Evolutionary conservation across 2,329 filamentous ascomycete genomes (phyloP).

Genomic region (Thelonectria rubi): DNA sequence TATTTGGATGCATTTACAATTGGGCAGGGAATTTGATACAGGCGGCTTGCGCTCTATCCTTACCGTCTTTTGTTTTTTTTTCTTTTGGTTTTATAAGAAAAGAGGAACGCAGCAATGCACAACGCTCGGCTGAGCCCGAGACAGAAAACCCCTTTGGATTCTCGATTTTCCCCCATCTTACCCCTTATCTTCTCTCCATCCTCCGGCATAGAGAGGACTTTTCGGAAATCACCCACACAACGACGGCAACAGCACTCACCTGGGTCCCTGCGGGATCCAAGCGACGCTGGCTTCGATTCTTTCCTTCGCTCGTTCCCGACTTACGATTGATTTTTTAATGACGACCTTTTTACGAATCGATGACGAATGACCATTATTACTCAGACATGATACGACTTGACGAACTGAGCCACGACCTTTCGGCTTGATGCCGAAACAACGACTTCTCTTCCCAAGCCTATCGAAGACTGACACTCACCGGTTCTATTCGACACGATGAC

Average conservation of each 20-base stretch:
- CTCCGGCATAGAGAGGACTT: constrained; percentile 43
- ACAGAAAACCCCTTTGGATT: constrained; percentile 55
- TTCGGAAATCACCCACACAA: constrained; percentile 39
- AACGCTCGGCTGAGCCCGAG: constrained; percentile 59
- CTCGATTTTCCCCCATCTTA: constrained; percentile 48
- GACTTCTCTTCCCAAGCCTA: constrained; percentile 43
- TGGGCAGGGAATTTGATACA: constrained; percentile 58
- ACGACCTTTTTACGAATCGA: constrained; percentile 54
- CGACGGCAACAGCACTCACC: constrained; percentile 15
- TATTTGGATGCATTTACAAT: constrained; percentile 63
- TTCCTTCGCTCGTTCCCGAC: constrained; percentile 52
- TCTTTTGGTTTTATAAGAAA: constrained; percentile 53
- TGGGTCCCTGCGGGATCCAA: constrained; percentile 25
- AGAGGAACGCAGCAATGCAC: constrained; percentile 74
- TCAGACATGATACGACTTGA: constrained; percentile 46
- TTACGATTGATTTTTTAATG: constrained; percentile 53
- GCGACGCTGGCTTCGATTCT: constrained; percentile 51
- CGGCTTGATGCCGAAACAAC: constrained; percentile 47
- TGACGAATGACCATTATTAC: constrained; percentile 49
- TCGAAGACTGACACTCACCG: constrained; percentile 38
- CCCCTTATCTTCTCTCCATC: constrained; percentile 33
- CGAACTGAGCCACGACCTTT: constrained; percentile 41
- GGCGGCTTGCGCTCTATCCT: constrained; percentile 53
- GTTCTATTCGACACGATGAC: constrained; percentile 45
- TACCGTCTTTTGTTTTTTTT: constrained; percentile 44